Evolutionary conservation across 225 moss, liverwort and hornwort genomes (phyloP), one percentile per base, ranked within the genome.

Genomic region (Polytrichum commune): DNA sequence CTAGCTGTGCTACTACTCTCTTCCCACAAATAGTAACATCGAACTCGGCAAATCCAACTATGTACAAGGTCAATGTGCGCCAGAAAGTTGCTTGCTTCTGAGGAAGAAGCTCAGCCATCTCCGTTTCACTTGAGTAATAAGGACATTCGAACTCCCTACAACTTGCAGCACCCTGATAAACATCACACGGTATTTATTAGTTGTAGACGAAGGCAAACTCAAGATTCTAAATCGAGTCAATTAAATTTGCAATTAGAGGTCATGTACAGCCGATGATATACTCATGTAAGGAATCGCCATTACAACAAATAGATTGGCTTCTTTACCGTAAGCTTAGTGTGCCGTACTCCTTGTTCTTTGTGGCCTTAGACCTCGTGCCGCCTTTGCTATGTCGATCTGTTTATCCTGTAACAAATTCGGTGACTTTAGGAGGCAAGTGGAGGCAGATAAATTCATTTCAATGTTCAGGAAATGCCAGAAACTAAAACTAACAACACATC

Each of bases 291-390:
- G 46, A 13, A 46, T 46, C 16, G 4, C 46, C 3, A 16, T 16
- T 13, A 16, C 13, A 46, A 3, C 7, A 46, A 16, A 38, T 10
- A 46, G 46, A 46, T 13, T 46, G 46, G 46, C 0, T 46, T 46
- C 46, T 46, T 10, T 46, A 46, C 46, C 46, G 4, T 4, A 46
- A 13, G 24, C 58, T 72, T 63, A 71, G 55, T 73, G 73, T 32
- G 65, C 29, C 55, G 65, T 73, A 16, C 64, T 83, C 83, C 73
- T 60, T 19, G 54, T 54, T 28, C 73, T 64, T 57, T 70, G 76
- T 6, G 76, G 46, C 28, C 63, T 53, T 54, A 64, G 4, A 64
- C 16, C 71, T 35, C 30, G 30, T 18, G 60, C 19, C 60, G 29
- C 67, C 57, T 83, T 74, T 32, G 46, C 16, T 13, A 46, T 20